Evolutionary conservation across 306 rosid species (phyloP), one percentile per base, ranked within the genome.

Genomic region (Vigna mungo): DNA sequence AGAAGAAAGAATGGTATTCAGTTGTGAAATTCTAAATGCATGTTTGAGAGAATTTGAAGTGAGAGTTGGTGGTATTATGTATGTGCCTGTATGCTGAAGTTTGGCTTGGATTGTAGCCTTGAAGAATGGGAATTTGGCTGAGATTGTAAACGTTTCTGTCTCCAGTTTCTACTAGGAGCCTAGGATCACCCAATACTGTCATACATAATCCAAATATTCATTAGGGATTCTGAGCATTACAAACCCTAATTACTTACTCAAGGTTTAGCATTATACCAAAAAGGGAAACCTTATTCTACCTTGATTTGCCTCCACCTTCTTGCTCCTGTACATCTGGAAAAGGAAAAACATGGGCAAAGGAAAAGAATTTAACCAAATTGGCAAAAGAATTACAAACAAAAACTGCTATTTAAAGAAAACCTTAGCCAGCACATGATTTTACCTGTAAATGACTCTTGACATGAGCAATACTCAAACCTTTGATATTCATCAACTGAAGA

Each of bases 361-460:
- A 60, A 72, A 71, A 46, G 66, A 69, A 68, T n/a, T 18, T 55
- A 68, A 32, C 15, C 68, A 56, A 73, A 27, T 52, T 39, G 39
- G 32, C 0, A 36, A 71, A 39, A n/a, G 52, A 25, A 48, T 34
- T 6, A 7, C 12, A 58, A 66, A 64, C 13, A 9, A 37, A 64
- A 51, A 6, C 15, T 4, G 1, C 20, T n/a, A 25, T 37, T 16
- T n/a, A 9, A 14, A 16, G 51, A 23, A 66, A 72, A 10, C 7
- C 1, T 46, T 13, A 20, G 72, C 30, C 55, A 55, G 39, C 7
- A 53, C 76, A 17, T 20, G 27, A 16, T 30, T 34, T 34, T 77
- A 95, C 98, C 96, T 95, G 98, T 68, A 95, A 87, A 86, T 95
- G 98, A 83, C 99, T 95, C 92, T 95, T 95, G 82, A 95, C 97